Conservation (phyloP, 2,329 filamentous ascomycete genomes). For the Diaporthe velutina region DNA sequence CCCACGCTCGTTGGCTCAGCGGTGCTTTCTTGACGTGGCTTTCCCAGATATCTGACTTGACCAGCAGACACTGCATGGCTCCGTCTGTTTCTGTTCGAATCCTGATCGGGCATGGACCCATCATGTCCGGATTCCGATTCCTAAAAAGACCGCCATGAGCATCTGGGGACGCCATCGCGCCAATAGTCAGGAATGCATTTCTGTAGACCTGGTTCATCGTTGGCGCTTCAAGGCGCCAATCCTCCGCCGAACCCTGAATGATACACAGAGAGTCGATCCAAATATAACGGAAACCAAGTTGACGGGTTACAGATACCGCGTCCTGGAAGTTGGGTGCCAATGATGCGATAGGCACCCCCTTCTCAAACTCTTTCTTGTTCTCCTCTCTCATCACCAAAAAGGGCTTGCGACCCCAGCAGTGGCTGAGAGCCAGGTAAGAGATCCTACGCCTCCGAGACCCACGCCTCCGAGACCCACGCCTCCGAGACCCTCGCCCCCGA, state of each 20-base stretch:
- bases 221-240: slow-evolving; percentile 43
- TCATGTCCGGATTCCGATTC: neutral
- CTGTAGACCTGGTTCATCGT: slow-evolving; percentile 47
- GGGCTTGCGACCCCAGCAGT: slow-evolving; percentile 43
- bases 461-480: too few species aligned
- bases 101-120: neutral
- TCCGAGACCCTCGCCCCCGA: too few species aligned
- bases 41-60: slow-evolving; percentile 33
- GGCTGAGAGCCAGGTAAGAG: slow-evolving; percentile 45
- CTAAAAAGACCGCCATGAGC: slow-evolving; percentile 32
- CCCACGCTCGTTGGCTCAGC: slow-evolving; percentile 32
- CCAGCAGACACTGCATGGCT: neutral
- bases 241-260: slow-evolving; percentile 40
- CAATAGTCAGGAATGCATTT: slow-evolving; percentile 32
- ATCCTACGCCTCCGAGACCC: neutral
- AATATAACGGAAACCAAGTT: slow-evolving; percentile 40
- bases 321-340: slow-evolving; percentile 40
- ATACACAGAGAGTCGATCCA: slow-evolving; percentile 47
- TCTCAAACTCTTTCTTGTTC: neutral
- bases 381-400: slow-evolving; percentile 7
- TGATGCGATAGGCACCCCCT: neutral
- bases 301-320: slow-evolving; percentile 36
- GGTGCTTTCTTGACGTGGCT: slow-evolving; percentile 16
- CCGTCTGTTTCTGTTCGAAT: neutral
- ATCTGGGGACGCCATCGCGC: slow-evolving; percentile 11